Base-by-base conservation (phyloP, 169 alveolate genomes). In the Plasmodium relictum region DNA sequence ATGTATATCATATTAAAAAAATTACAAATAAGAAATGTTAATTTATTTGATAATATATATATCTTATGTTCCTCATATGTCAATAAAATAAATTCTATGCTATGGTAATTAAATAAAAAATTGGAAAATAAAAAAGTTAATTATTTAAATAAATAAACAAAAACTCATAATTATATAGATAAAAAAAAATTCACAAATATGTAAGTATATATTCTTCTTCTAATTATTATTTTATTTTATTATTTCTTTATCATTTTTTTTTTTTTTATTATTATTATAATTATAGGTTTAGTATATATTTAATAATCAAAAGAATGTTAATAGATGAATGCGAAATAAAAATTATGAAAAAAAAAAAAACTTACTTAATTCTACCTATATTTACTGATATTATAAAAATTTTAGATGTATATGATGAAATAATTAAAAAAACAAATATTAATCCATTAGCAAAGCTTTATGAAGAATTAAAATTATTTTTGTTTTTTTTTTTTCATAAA, bases 301-400 rank as follows among this genome's bases (percentile, higher is more conserved):
- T 83, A 18, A 83, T 44, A n/a, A 83, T 83, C 12, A 83, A 83
- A 58, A 41, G 91, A 31, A 83, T 83, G 91, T 71, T 83, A 20
- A 83, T 83, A 68, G 91, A 83, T 31, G 91, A 83, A 37, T 83
- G 91, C 20, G 91, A 83, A 83, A 83, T 83, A 37, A 83, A 83
- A 41, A 83, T 83, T 44, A 83, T 83, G 37, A 83, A 83, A 62
- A 83, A 83, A 24, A 83, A 54, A 39, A 52, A 68, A 7, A 83
- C 83, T 14, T 83, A 66, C 31, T 72, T 83, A 72, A 68, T 83
- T 39, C 68, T 83, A 31, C 91, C 91, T 6, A 68, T 83, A 68
- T 83, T 83, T 71, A 69, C 68, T 18, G 91, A 83, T 63, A 83
- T 83, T 14, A 83, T 83, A 83, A 83, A 83, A 68, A 83, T 83